Percentiles rank a stretch among this genome's conserved stretches.
These are phyloP conservation scores for Aureobasidium melanogenum DNA, from an alignment of 2,329 filamentous ascomycete genomes.

Conservation along the genomic window DNA sequence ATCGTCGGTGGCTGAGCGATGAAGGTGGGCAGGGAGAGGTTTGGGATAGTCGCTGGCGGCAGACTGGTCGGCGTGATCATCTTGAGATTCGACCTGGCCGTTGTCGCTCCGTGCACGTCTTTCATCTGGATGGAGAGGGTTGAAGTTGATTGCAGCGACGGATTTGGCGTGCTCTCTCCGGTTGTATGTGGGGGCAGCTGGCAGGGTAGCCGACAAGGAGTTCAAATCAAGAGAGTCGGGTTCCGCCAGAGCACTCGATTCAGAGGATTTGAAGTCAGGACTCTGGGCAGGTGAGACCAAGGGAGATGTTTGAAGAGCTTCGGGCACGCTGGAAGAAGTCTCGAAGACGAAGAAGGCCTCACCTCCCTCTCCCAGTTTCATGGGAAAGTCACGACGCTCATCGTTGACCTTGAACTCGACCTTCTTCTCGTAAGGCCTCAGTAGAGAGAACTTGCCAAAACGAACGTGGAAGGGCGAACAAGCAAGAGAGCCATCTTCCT, in stretches of 20 bases:
- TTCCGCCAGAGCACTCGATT: constrained; percentile 49
- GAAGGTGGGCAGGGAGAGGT: constrained; percentile 24
- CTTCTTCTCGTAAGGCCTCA: constrained; percentile 96
- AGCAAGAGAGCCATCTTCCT: constrained; percentile 76
- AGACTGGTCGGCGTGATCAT: constrained; percentile 1
- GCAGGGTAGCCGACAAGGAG: constrained; percentile 12
- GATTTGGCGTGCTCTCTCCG: constrained; percentile 7
- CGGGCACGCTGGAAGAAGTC: constrained; percentile 85
- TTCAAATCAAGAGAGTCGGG: constrained; percentile 63
- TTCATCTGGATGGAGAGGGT: neutral
- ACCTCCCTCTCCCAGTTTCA: constrained; percentile 96
- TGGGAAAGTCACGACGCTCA: constrained; percentile 82
- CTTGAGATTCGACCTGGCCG: constrained; percentile 2
- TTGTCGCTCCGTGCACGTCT: constrained; percentile 8
- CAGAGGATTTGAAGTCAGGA: constrained; percentile 52
- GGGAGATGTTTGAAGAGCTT: constrained; percentile 87
- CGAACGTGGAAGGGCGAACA: constrained; percentile 98
- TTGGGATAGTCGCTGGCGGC: constrained; percentile 12
- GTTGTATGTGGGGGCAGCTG: neutral
- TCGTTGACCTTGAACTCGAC: constrained; percentile 97
- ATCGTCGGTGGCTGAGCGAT: constrained; percentile 47
- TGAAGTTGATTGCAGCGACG: neutral
- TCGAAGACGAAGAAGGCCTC: constrained; percentile 99
- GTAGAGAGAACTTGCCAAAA: constrained; percentile 94
- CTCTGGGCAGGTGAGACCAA: constrained; percentile 83